Evolutionary conservation across 164 flowering plant species (phyloP), one percentile per base, ranked within the genome.

Genomic region (Umbilicus rupestris): DNA sequence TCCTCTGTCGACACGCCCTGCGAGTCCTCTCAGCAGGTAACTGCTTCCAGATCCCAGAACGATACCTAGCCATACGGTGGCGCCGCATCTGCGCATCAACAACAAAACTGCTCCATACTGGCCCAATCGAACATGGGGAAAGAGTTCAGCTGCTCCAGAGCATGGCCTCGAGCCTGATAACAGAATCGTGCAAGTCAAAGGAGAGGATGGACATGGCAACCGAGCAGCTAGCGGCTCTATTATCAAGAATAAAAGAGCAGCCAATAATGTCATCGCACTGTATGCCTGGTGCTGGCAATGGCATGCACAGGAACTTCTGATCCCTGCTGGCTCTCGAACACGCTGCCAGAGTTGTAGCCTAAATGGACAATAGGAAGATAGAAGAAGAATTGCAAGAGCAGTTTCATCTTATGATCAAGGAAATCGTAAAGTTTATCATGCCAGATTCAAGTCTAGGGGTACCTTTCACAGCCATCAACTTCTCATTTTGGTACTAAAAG

Each of bases 11-110:
- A 62, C 98, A 92, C 73, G 85, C 91, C 30, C 91, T 92, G 39
- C 85, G 96, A 20, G 96, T 90, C 66, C 96, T 90, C 45, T 89
- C 96, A 1, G 82, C 95, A 0, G 87, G 84, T 31, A 92, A 92
- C 70, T 89, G 96, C 78, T 92, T 92, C 69, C 96, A 88, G 68
- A 87, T 92, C 57, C 98, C 98, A 31, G 96, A 92, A n/a, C 75
- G 81, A 65, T 92, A 88, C 71, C 84, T 92, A 31, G 96, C 87
- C 11, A 50, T 88, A 24, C 82, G 98, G 0, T 92, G 98, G 98
- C 83, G 90, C 35, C 69, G 87, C 30, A 78, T 83, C 69, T 82
- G 83, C 73, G 47, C 77, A 22, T 65, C 79, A 26, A 69, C 81
- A 11, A 37, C 73, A 20, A 86, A 80, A 67, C 74, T 66, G 55